Evolutionary conservation across 2,329 filamentous ascomycete genomes (phyloP), one percentile per base, ranked within the genome.

Genomic region (Nemania diffusa): DNA sequence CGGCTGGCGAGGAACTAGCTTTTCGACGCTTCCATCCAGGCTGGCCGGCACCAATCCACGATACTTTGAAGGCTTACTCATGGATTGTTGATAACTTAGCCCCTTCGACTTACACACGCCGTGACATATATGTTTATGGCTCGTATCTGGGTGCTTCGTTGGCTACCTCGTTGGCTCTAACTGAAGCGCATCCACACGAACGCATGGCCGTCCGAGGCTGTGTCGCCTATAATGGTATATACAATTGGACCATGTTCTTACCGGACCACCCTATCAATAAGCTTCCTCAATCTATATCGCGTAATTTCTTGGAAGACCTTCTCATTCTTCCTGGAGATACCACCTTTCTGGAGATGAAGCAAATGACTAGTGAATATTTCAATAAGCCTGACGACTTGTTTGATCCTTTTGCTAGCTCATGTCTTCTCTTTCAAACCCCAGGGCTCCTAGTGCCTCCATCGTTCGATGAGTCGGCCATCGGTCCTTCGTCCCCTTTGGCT

Each of bases 231-330:
- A 88, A 90, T 70, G 88, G 87, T 48, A 82, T 90, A 65, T 90
- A 88, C 78, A 85, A 90, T 78, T 90, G 88, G 88, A 88, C 87
- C 64, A 85, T 81, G 75, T 87, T 89, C 65, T 80, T 88, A 11
- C 84, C 85, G 0, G 82, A 85, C 69, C 85, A 88, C 64, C 81
- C 79, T 6, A 76, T 83, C 67, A 83, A 87, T 71, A 70, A 74
- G 37, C 64, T 64, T 5, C 62, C 72, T 0, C 58, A 69, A 9
- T 73, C 67, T 29, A 63, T 32, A 48, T 27, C 57, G 20, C 13
- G 20, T 55, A 62, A 72, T 44, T 37, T 73, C 6, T 42, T 71
- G 1, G 69, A 76, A 7, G 69, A 73, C 9, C 66, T 73, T 8
- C 58, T 72, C 9, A 59, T 71, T 4, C 72, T 66, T 37, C 73